Evolutionary conservation across 345 rosid species (phyloP).

Genomic region (Pugionium dolabratum): DNA sequence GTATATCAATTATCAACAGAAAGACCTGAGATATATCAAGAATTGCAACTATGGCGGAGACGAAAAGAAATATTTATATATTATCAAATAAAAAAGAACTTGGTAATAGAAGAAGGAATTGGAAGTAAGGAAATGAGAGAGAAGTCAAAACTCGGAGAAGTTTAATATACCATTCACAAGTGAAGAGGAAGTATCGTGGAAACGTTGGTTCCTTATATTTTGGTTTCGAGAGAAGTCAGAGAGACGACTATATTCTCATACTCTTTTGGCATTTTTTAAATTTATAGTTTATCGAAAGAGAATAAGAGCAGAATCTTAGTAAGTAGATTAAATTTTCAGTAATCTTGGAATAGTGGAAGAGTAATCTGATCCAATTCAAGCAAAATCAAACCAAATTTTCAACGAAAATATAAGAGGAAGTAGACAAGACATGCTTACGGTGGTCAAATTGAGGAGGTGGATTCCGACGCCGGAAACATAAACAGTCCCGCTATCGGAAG

Average conservation of each 20-base stretch:
- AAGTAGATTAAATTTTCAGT: no score
- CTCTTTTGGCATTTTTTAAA: slow-evolving; percentile 7
- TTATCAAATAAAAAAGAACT: slow-evolving; percentile 4
- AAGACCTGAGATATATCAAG: slow-evolving; percentile 29
- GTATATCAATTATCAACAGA: not conserved
- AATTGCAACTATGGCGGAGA: slow-evolving; percentile 33
- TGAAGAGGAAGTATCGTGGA: slow-evolving; percentile 40
- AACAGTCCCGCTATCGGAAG: no score
- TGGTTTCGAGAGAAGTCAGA: slow-evolving; percentile 35
- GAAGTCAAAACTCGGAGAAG: slow-evolving; percentile 17
- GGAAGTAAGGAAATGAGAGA: not conserved
- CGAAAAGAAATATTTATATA: not conserved
- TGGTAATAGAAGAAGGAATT: slow-evolving; percentile 15
- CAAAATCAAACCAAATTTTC: no score
- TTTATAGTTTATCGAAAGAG: slow-evolving; percentile 14
- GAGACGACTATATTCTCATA: slow-evolving; percentile 34
- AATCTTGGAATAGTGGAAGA: no score
- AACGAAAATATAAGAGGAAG: no score
- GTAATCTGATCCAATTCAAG: no score
- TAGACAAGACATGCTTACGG: no score
- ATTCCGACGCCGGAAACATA: no score
- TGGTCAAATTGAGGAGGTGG: no score
- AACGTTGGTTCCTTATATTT: slow-evolving; percentile 31
- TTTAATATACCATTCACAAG: slow-evolving; percentile 23
- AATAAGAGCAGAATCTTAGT: not conserved